A percentile compares a stretch with the other conserved stretches of the same genome.
These are phyloP conservation scores for Starmerella etchellsii DNA, from an alignment of 805 yeast genomes.

Conservation along the genomic window DNA sequence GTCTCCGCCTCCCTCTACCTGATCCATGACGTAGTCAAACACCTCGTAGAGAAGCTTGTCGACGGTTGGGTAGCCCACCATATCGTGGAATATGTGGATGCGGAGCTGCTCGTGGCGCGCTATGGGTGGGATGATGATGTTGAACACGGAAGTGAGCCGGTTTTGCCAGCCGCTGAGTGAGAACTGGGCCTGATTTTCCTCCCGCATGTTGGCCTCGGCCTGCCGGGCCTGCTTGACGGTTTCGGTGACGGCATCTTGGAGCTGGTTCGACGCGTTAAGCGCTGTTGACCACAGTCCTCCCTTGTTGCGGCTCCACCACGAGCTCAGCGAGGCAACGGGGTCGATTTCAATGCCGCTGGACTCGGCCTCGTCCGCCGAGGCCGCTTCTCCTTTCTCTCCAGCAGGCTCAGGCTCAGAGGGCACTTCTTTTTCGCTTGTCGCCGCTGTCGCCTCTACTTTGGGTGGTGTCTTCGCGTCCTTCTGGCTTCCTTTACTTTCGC, in stretches of 20 bases:
- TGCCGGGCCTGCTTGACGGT: conserved; percentile 29
- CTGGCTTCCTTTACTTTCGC: neutral
- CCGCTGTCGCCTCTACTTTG: neutral
- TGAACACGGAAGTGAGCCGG: conserved; percentile 29
- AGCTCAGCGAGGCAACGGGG: conserved; percentile 25
- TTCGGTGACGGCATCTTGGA: conserved; percentile 13
- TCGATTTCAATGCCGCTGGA: conserved; percentile 16
- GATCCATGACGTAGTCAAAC: conserved; percentile 47
- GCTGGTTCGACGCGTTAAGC: conserved; percentile 21
- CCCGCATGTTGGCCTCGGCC: conserved; percentile 32
- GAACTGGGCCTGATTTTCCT: conserved; percentile 21
- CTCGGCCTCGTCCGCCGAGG: neutral
- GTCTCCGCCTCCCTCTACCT: conserved; percentile 58
- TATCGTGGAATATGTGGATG: conserved; percentile 34
- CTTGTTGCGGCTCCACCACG: conserved; percentile 30
- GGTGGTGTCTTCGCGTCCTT: neutral
- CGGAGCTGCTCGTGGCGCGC: conserved; percentile 32
- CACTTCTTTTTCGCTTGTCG: neutral
- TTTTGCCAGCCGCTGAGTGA: conserved; percentile 23
- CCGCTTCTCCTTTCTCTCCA: neutral
- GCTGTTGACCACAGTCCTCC: conserved; percentile 33
- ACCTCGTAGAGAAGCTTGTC: conserved; percentile 39
- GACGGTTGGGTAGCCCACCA: conserved; percentile 35
- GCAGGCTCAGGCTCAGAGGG: neutral
- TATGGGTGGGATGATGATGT: conserved; percentile 35